These are phyloP conservation scores for Lathyrus sativus DNA, from an alignment of 306 rosid species.

Conservation along the genomic window DNA sequence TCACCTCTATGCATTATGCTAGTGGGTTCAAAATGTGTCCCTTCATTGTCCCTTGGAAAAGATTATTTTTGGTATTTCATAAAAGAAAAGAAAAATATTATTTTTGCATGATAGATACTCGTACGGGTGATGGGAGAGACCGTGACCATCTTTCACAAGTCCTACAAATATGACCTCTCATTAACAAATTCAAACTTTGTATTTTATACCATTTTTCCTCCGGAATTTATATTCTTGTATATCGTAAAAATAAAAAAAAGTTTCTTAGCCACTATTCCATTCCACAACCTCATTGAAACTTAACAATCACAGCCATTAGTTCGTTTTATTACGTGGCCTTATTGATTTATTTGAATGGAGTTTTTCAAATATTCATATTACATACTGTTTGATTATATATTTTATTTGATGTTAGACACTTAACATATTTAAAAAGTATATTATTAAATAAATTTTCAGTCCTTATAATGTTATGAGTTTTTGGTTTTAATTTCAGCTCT, in stretches of 20 bases:
- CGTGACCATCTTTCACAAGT: too few relatives aligned
- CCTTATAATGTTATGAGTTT: too few relatives aligned
- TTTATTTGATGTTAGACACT: too few relatives aligned
- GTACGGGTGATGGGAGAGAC: slow-evolving; percentile 21
- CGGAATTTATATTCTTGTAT: slow-evolving; percentile 29
- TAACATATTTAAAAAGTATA: too few relatives aligned
- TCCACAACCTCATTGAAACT: slow-evolving; percentile 2
- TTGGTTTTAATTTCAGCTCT: too few relatives aligned
- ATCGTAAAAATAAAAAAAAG: background rate
- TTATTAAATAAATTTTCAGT: too few relatives aligned
- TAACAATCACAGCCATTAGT: background rate
- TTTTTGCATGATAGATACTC: slow-evolving; percentile 10
- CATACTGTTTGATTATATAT: too few relatives aligned
- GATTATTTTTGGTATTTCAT: background rate
- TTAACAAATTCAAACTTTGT: slow-evolving; percentile 21
- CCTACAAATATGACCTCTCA: slow-evolving; percentile 28
- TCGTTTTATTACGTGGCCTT: too few relatives aligned
- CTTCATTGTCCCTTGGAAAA: background rate
- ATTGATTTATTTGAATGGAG: too few relatives aligned
- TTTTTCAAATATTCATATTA: too few relatives aligned
- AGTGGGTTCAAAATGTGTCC: slow-evolving; percentile 4
- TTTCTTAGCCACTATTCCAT: slow-evolving; percentile 28
- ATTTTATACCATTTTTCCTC: slow-evolving; percentile 23
- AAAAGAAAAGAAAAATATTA: background rate
- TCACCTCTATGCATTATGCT: background rate